Base-by-base conservation (phyloP, 2,329 filamentous ascomycete species). In the Diaporthe longicolla region DNA sequence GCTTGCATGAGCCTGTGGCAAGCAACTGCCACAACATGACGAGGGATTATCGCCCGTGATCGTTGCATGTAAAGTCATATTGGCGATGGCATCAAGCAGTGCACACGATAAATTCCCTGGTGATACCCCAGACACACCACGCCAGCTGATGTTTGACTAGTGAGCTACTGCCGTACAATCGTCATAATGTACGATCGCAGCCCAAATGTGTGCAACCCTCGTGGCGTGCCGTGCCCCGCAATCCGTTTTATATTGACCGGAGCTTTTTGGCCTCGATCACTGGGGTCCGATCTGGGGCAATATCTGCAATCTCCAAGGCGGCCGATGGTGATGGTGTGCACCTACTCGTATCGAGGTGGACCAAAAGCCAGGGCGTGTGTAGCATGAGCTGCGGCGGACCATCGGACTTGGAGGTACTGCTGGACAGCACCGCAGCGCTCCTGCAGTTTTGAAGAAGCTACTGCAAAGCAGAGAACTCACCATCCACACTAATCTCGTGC, bases 251-350 rank as follows among this genome's bases (percentile, higher is more conserved):
- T 43, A 54, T 71, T 54, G 57, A 52, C 57, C 70, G 57, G 70
- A 71, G 57, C 26, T 19, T 63, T 63, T n/a, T 63, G 24, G 48
- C 19, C 55, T 68, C 57, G 59, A 71, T 63, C 32, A 54, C 48
- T 52, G 54, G 45, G 32, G 37, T 26, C 35, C 70, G 59, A 45
- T 55, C 45, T 54, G 37, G 37, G n/a, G 32, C 26, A 59, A n/a
- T 45, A 24, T 71, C 57, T 43, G 43, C 57, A 63, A 54, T 50
- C 45, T 24, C 24, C 59, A 52, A 32, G 37, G 32, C 32, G 48
- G 48, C 48, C 45, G 48, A 54, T 54, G 29, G 57, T 43, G 57
- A 71, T 71, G 57, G 57, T 71, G 70, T 71, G 70, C 15, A 63
- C 24, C 32, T 55, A 43, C 26, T 59, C 43, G 32, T 43, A 35